phyloP scores from a whole-genome alignment of 495 filamentous ascomycete species.

The Tirmania nivea region DNA sequence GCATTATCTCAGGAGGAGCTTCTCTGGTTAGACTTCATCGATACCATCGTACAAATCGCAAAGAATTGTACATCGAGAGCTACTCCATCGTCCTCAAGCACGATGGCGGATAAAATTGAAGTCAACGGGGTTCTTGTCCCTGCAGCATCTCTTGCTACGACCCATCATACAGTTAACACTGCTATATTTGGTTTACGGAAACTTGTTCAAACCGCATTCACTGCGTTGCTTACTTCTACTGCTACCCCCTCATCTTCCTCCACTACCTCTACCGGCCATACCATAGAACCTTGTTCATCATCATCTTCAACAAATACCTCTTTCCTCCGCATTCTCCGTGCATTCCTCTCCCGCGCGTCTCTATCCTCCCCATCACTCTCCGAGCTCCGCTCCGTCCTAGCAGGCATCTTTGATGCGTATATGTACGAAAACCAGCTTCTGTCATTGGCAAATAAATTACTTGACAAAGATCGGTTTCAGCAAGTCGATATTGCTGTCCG shows the following conservation, averaged over 20 bases:
- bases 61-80: conserved; percentile 25
- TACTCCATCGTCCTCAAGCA: conserved; percentile 4
- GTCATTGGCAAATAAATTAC: conserved; percentile 57
- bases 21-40: conserved; percentile 82
- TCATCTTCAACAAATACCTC: conserved; percentile 24
- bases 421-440: conserved; percentile 80
- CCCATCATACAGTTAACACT: conserved; percentile 28
- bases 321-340: conserved; percentile 73
- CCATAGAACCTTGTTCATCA: conserved; percentile 18
- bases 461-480: conserved; percentile 77
- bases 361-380: conserved; percentile 63
- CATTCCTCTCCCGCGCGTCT: conserved; percentile 70
- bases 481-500: conserved; percentile 53
- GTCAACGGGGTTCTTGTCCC: conserved; percentile 13
- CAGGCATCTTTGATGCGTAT: conserved; percentile 83
- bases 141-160: background rate
- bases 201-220: conserved; percentile 77
- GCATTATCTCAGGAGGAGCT: conserved; percentile 51
- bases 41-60: conserved; percentile 59
- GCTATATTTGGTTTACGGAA: conserved; percentile 44
- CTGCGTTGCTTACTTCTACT: conserved; percentile 57
- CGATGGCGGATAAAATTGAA: conserved; percentile 10
- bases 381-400: conserved; percentile 64
- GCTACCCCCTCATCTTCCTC: conserved; percentile 17
- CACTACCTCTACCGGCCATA: conserved; percentile 2